Percentiles rank a stretch among this genome's conserved stretches.
Evolutionary conservation across 2,329 filamentous ascomycete genomes (phyloP).

Genomic region (Elsinoe batatas): DNA sequence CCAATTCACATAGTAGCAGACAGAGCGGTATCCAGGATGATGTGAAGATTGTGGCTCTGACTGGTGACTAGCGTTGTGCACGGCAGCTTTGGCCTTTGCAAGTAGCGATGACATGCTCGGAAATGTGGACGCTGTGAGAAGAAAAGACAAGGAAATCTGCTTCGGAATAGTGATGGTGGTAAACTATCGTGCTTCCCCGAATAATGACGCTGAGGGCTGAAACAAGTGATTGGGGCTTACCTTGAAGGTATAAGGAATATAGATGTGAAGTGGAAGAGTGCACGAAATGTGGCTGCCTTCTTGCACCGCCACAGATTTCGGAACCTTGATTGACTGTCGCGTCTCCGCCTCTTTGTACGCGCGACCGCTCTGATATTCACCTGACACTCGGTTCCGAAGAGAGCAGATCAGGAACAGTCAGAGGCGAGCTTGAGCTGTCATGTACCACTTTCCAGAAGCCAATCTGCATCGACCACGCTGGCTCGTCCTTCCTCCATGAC

Average conservation of each 20-base stretch:
- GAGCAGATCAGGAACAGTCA: no score
- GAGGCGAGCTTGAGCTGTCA: background rate
- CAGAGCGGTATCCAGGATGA: constrained; percentile 43
- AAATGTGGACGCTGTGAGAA: background rate
- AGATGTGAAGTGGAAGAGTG: background rate
- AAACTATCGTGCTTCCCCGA: no score
- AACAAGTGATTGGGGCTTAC: background rate
- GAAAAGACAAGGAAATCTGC: background rate
- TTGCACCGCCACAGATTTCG: background rate
- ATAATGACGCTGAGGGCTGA: no score
- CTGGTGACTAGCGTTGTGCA: background rate
- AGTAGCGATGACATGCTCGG: background rate
- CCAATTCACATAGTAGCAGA: constrained; percentile 69
- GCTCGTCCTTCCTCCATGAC: background rate
- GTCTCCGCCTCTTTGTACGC: background rate
- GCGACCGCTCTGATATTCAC: background rate
- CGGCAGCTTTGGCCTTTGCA: background rate
- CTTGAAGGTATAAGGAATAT: background rate
- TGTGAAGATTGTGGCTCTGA: background rate
- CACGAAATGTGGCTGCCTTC: background rate
- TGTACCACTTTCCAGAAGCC: background rate
- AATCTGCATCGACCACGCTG: background rate
- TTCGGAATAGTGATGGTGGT: background rate
- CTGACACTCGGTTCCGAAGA: background rate
- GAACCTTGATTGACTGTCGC: background rate